These are phyloP conservation scores for Lodderomyces jiufengensis DNA, from an alignment of 1,139 yeast genomes.

Conservation along the genomic window DNA sequence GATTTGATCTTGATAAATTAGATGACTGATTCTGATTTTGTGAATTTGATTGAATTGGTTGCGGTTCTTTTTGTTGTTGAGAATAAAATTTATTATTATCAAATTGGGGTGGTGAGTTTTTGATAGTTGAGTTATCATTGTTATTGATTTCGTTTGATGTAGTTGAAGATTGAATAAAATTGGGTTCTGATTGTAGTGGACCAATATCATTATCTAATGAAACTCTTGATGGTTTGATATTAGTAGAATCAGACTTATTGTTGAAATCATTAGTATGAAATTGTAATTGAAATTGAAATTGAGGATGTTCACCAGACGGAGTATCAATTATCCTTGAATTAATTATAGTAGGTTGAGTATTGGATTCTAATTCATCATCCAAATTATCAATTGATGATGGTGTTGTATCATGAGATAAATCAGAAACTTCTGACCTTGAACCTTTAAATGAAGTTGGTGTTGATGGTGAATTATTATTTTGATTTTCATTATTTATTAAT, in stretches of 20 bases:
- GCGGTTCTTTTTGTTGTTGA: background rate
- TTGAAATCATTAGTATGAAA: background rate
- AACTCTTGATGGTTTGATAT: slow-evolving; percentile 5
- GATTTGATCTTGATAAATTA: no score
- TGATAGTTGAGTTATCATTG: slow-evolving; percentile 8
- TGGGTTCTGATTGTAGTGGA: slow-evolving; percentile 4
- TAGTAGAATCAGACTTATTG: background rate
- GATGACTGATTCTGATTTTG: no score
- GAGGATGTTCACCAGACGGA: slow-evolving; percentile 2
- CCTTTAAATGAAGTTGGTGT: slow-evolving; percentile 33
- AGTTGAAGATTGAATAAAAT: background rate
- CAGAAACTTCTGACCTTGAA: slow-evolving; percentile 14
- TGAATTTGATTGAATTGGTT: background rate
- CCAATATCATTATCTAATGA: slow-evolving; percentile 7
- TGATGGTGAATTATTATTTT: slow-evolving; percentile 18
- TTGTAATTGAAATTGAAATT: slow-evolving; percentile 4
- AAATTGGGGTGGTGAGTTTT: background rate
- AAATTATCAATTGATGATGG: slow-evolving; percentile 29
- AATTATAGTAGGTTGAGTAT: background rate
- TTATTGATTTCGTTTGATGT: background rate
- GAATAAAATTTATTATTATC: background rate
- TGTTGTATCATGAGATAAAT: slow-evolving; percentile 30
- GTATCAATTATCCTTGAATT: slow-evolving; percentile 4
- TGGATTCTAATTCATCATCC: slow-evolving; percentile 1
- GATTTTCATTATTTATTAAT: background rate